Base-by-base conservation (phyloP, 305 asterid genomes). In the Ilex paraguariensis region DNA sequence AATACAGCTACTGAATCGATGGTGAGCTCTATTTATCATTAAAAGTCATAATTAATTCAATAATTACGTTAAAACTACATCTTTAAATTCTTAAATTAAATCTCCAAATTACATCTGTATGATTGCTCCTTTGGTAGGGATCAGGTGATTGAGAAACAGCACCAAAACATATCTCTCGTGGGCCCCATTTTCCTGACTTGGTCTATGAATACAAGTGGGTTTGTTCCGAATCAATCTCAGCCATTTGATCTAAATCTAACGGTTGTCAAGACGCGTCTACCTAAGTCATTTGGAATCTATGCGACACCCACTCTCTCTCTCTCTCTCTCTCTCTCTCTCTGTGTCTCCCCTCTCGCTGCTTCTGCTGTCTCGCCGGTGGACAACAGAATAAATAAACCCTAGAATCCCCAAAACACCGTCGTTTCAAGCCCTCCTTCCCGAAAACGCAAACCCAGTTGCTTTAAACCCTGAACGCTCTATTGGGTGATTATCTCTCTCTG, bases 251-350 rank as follows among this genome's bases (percentile, higher is more conserved):
- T 10, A 40, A 39, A 87, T 85, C 77, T 28, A 13, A 81, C 82
- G 94, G 85, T 42, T 32, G 7, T 4, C 13, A 71, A 46, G 62
- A 55, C 68, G 66, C 69, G 59, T 68, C 68, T 71, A 51, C 69
- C 57, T 59, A 72, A 80, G 70, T 75, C 74, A 60, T 63, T 69
- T 56, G 68, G 75, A 65, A 71, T 73, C 77, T 76, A 64, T 72
- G 81, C 69, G 77, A 65, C 83, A 79, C 84, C 70, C 77, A 61
- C 76, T 56, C 77, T 45, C 74, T 68, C 64, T 59, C 79, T 15
- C 80, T 40, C 59, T 54, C 52, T 57, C 70, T 53, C 67, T 61
- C n/a, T n/a, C 63, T 61, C 49, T 45, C 62, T 49, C 45, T 73
- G 70, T 58, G 30, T 56, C 63, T 56, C 36, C 66, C 42, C 62